Base-by-base conservation (phyloP, 495 filamentous ascomycete genomes). In the Penicillium flavigenum region DNA sequence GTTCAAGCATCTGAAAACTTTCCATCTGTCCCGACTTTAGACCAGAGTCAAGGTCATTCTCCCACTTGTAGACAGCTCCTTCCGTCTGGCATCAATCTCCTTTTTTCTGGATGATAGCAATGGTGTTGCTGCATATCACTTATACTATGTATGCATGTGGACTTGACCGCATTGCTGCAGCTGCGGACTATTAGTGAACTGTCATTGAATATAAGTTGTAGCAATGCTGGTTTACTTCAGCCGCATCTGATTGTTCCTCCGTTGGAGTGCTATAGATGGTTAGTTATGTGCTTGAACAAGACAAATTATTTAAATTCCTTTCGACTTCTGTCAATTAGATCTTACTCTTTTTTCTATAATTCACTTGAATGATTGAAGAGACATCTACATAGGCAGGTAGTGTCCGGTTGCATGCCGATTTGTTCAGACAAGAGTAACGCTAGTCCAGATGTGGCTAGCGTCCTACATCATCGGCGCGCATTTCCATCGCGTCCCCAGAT, bases 401-500 rank as follows among this genome's bases (percentile, higher is more conserved):
- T 34, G 14, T 39, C 36, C 16, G 6, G 6, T 39, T 39, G 29
- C 46, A 47, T 11, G 46, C 27, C 43, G n/a, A 10, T n/a, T 39
- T 39, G 27, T 34, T 48, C 16, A 31, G 34, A 34, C 47, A 50
- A 26, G 19, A n/a, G n/a, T 46, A 16, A 19, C 53, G 45, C 60
- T 63, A 65, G 47, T n/a, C 63, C 47, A 7, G 44, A 56, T 50
- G 10, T 41, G 59, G 36, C 36, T 70, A 69, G 64, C 52, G 51
- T 34, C 48, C 65, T 49, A 68, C 67, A 70, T 69, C 67, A 69
- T 73, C 60, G 58, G 62, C 57, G 63, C 59, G 51, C 64, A 63
- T 59, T 36, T 60, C 58, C 62, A 63, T 61, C 70, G 66, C 72
- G 66, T 64, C 61, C 66, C 63, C 61, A 62, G 57, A 60, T 62